Conservation (phyloP, 441 rosid species). For the Theobroma grandiflorum region DNA sequence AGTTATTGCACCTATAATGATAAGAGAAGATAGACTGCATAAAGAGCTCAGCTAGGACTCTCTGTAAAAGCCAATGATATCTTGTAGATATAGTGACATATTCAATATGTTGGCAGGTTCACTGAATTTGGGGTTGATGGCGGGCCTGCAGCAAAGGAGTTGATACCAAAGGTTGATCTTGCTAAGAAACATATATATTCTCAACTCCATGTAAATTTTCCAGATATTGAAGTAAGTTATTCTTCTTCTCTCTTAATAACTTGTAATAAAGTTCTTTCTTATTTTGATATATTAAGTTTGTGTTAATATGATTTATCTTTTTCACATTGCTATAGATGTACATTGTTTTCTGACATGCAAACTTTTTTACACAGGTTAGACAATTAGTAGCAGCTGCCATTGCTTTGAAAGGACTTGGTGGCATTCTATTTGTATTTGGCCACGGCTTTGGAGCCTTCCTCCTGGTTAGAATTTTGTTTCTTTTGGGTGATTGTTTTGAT, state of each 20-base stretch:
- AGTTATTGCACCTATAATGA: background rate
- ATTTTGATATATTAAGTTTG: conserved; percentile 7
- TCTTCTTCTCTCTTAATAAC: background rate
- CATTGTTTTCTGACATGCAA: background rate
- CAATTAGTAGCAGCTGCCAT: conserved; percentile 36
- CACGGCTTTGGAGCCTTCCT: conserved; percentile 55
- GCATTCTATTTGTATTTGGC: conserved; percentile 53
- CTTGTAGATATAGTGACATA: background rate
- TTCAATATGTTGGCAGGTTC: conserved; percentile 29
- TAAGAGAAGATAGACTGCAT: background rate
- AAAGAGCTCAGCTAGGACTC: background rate
- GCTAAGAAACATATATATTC: conserved; percentile 44
- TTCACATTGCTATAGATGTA: background rate
- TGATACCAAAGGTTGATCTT: conserved; percentile 46
- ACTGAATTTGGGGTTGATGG: conserved; percentile 57
- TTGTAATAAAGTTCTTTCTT: background rate
- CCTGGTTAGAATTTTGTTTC: conserved; percentile 41
- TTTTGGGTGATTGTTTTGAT: conserved; percentile 15
- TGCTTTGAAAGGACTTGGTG: conserved; percentile 52
- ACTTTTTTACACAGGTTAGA: conserved; percentile 38
- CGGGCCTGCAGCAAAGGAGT: conserved; percentile 55
- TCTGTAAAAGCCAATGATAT: background rate
- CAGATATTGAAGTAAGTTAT: conserved; percentile 47
- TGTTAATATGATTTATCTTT: background rate
- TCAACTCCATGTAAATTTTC: conserved; percentile 35